A percentile compares a stretch with the other conserved stretches of the same genome.
Conservation (phyloP, 768 basidiomycete species). For the Asterophora lycoperdoides region DNA sequence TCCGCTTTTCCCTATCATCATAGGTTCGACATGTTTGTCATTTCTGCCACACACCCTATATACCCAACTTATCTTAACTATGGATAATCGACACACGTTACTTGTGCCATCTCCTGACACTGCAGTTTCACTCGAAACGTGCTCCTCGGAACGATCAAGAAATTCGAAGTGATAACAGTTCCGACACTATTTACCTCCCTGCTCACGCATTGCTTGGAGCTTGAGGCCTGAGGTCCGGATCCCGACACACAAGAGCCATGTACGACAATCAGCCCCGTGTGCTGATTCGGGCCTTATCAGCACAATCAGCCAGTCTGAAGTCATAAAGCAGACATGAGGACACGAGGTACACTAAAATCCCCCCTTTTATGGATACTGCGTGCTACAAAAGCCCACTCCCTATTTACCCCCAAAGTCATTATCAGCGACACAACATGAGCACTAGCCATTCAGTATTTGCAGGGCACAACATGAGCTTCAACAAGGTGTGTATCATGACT, state of each 20-base stretch:
- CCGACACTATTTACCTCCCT: background rate
- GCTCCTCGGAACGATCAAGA: background rate
- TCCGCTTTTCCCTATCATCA: background rate
- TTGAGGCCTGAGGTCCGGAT: too few relatives aligned
- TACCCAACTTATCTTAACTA: background rate
- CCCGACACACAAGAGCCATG: constrained; percentile 1
- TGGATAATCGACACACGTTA: background rate
- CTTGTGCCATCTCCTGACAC: too few relatives aligned
- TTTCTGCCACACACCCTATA: background rate
- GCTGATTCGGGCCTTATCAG: constrained; percentile 7
- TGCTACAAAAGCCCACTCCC: constrained; percentile 8
- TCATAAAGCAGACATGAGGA: constrained; percentile 14
- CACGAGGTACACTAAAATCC: background rate
- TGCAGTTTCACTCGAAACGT: background rate
- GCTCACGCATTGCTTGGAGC: background rate
- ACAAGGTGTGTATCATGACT: background rate
- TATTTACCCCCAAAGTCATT: background rate
- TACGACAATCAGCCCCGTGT: constrained; percentile 1
- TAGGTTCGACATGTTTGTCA: background rate
- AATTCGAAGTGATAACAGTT: background rate
- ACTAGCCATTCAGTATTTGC: background rate
- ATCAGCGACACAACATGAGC: background rate
- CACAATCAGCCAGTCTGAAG: constrained; percentile 6
- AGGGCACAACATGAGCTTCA: background rate
- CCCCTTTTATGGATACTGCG: background rate